These are phyloP conservation scores for Penicillium sclerotiorum DNA, from an alignment of 2,329 filamentous ascomycete species.

Conservation along the genomic window DNA sequence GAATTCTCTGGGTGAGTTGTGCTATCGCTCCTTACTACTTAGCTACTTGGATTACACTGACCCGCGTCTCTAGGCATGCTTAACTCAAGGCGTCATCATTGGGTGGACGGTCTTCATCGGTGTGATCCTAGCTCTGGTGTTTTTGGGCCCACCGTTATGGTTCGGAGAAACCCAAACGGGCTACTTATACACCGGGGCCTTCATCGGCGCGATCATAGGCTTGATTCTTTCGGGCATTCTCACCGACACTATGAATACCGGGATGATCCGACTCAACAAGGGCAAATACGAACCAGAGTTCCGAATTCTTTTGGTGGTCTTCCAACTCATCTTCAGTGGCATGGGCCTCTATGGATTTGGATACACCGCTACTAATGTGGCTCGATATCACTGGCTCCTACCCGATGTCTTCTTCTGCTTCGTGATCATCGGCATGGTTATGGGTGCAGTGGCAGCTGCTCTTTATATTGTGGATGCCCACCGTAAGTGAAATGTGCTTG, in stretches of 20 bases:
- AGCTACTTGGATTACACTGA: neutral
- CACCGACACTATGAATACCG: slow-evolving; percentile 71
- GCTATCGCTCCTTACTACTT: no score
- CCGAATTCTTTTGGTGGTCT: slow-evolving; percentile 77
- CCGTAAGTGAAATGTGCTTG: slow-evolving; percentile 57
- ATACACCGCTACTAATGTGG: slow-evolving; percentile 65
- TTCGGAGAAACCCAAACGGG: slow-evolving; percentile 81
- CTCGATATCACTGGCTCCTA: slow-evolving; percentile 69
- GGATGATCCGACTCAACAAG: slow-evolving; percentile 71
- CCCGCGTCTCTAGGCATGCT: slow-evolving; percentile 47
- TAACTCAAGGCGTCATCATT: slow-evolving; percentile 87
- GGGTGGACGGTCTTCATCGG: slow-evolving; percentile 95
- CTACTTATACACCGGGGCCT: slow-evolving; percentile 84
- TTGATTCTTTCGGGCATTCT: slow-evolving; percentile 74
- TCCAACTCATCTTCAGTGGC: slow-evolving; percentile 76
- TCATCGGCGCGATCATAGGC: slow-evolving; percentile 78
- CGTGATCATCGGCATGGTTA: slow-evolving; percentile 86
- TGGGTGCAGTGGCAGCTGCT: slow-evolving; percentile 81
- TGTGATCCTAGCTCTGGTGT: slow-evolving; percentile 78
- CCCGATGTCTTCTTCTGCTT: slow-evolving; percentile 82
- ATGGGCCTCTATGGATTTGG: slow-evolving; percentile 85
- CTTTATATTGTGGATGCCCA: slow-evolving; percentile 94
- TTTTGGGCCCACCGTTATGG: slow-evolving; percentile 77
- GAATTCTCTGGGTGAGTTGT: slow-evolving; percentile 69
- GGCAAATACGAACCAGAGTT: slow-evolving; percentile 93